Base-by-base conservation (phyloP, 2,329 filamentous ascomycete species). In the Ceratocystis variospora region DNA sequence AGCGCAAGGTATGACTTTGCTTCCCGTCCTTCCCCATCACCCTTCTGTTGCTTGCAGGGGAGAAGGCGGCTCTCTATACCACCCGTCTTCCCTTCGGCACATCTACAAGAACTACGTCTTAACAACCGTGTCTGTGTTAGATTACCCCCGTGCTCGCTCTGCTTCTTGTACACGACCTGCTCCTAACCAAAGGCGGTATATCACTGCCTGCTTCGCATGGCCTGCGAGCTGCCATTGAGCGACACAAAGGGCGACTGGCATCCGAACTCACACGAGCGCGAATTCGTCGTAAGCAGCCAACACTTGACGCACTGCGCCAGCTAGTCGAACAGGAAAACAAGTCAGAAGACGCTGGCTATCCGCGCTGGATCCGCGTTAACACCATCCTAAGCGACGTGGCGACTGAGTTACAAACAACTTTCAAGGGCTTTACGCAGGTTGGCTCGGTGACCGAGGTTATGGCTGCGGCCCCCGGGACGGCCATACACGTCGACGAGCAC, bases 341-440 rank as follows among this genome's bases (percentile, higher is more conserved):
- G 6, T 77, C 80, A 5, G 77, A 80, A 31, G 77, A 82, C 68
- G 76, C 81, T 44, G 77, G 77, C 50, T 88, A 93, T 72, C 92
- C 91, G n/a, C 85, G 94, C 65, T 99, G 94, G 94, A 84, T 96
- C 50, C 85, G 94, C 1, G 80, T 97, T 69, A 99, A 97, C 73
- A 85, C 86, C 0, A 76, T 96, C 12, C 87, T 85, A 70, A 87
- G 86, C 10, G 87, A 81, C 0, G 73, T 96, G 4, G 80, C 87
- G 19, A 80, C 85, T 3, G 88, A 96, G 75, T 77, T 96, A n/a
- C 77, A 79, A 17, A 86, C 83, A 0, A 93, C 89, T 0, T 96
- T 97, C 74, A 75, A 80, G 0, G 79, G 77, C 0, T 93, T 87
- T 71, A 75, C 77, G 22, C 78, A 79, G 59, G 84, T 86, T 1